Conservation (phyloP, 768 basidiomycete species). For the Leccinellum rugosiceps region DNA sequence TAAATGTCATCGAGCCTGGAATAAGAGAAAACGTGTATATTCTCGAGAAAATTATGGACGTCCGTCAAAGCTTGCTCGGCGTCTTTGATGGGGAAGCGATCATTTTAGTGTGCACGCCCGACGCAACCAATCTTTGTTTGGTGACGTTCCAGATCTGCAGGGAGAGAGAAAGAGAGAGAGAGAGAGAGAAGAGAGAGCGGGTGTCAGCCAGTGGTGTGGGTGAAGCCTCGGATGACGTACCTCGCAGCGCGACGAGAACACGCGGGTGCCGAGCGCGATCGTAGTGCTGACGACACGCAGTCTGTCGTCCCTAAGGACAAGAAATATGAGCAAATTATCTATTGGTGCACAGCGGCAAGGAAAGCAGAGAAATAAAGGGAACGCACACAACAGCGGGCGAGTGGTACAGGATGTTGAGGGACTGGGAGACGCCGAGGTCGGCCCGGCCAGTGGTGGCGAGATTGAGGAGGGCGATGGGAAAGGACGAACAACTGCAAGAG, state of each 20-base stretch:
- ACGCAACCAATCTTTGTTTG: conserved; percentile 49
- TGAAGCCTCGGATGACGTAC: conserved; percentile 25
- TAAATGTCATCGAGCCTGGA: not conserved
- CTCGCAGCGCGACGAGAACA: conserved; percentile 48
- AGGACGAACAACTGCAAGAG: conserved; percentile 44
- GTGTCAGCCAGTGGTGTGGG: not conserved
- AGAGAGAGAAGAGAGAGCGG: not conserved
- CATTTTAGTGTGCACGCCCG: conserved; percentile 58
- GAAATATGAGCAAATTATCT: not conserved
- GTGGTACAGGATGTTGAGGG: conserved; percentile 52
- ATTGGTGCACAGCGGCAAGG: not conserved
- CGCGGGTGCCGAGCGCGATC: conserved; percentile 45
- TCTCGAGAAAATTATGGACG: not conserved
- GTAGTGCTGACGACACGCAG: conserved; percentile 53
- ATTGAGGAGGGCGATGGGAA: conserved; percentile 39
- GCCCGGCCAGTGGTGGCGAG: conserved; percentile 27
- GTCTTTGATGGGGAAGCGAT: conserved; percentile 33
- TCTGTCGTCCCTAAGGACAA: conserved; percentile 40
- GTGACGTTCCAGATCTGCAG: conserved; percentile 56
- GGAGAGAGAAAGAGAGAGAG: not conserved
- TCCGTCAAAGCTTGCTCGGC: conserved; percentile 16
- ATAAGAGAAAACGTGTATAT: not conserved
- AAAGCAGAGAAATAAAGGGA: not conserved
- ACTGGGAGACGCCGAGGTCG: conserved; percentile 44
- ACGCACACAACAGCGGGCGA: conserved; percentile 49